Base-by-base conservation (phyloP, 805 yeast species). In the Saccharomycopsis oosterbeekiorum region DNA sequence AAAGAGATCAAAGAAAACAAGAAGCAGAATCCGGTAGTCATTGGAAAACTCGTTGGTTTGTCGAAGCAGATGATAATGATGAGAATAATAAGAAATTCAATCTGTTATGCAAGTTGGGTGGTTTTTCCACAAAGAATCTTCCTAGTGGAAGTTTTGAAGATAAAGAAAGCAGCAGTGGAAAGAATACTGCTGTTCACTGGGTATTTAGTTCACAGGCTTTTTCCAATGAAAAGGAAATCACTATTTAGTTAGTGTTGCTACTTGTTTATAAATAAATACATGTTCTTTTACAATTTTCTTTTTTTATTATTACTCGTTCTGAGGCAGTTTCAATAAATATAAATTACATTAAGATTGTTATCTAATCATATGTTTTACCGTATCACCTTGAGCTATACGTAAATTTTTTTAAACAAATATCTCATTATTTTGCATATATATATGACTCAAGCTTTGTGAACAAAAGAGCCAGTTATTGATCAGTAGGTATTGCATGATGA, bases 21-120 rank as follows among this genome's bases (percentile, higher is more conserved):
- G 99, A 94, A 74, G 73, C 75, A 63, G 89, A 79, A 43, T 74
- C 80, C 5, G 92, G 88, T 53, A 70, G 71, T 15, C 70, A 70
- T 57, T 93, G 99, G 99, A 73, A 82, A 67, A 81, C 84, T 65
- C 83, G 93, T 74, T 93, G 96, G 93, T 93, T 93, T 73, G 72
- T 70, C 14, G 64, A 70, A 2, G 73, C 74, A 41, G 80, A 76
- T 57, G 53, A 24, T 47, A 14, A 19, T 12, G 57, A 56, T 19
- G 36, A 56, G n/a, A 47, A 47, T 19, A 47, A 47, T 47, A 36
- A 55, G 29, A 72, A 74, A 26, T 78, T 79, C 54, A 60, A 76
- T 19, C 69, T 69, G 39, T 70, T 83, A 60, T 75, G 83, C 2
- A 71, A 75, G 42, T 68, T 79, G 67, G 82, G 86, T 55, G 76